Percentiles rank a stretch among this genome's conserved stretches.
phyloP scores from a whole-genome alignment of 345 rosid genomes.

The Orychophragmus violaceus region DNA sequence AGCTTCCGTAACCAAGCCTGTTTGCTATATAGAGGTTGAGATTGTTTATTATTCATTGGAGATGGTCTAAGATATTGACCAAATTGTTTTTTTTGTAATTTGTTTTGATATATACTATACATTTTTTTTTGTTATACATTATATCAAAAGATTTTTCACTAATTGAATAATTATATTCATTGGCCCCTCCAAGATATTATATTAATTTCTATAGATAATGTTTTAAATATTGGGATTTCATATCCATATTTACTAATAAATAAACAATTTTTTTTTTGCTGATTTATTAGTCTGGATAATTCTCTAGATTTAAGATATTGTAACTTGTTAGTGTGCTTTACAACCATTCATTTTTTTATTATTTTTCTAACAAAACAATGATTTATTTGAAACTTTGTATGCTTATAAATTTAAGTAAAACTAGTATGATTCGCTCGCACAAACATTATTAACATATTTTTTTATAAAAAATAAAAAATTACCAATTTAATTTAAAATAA shows the following conservation, averaged over 20 bases:
- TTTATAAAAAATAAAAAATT: too few species aligned
- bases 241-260: too few species aligned
- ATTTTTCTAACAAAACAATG: background rate
- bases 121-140: too few species aligned
- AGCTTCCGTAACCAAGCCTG: background rate
- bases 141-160: background rate
- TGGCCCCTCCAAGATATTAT: background rate
- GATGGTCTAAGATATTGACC: constrained; percentile 1
- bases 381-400: background rate
- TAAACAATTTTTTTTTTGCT: too few species aligned
- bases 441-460: too few species aligned
- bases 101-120: background rate
- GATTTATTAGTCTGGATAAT: background rate
- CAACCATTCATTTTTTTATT: background rate
- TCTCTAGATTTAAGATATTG: background rate
- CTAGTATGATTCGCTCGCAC: too few species aligned
- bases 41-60: background rate
- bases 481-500: too few species aligned
- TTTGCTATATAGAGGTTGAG: background rate
- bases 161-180: background rate
- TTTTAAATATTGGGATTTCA: constrained; percentile 1
- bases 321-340: background rate
- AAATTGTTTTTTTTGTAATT: background rate
- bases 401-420: background rate
- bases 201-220: background rate